These are phyloP conservation scores for Podaxis sp. DNA, from an alignment of 768 basidiomycete species.

Conservation along the genomic window DNA sequence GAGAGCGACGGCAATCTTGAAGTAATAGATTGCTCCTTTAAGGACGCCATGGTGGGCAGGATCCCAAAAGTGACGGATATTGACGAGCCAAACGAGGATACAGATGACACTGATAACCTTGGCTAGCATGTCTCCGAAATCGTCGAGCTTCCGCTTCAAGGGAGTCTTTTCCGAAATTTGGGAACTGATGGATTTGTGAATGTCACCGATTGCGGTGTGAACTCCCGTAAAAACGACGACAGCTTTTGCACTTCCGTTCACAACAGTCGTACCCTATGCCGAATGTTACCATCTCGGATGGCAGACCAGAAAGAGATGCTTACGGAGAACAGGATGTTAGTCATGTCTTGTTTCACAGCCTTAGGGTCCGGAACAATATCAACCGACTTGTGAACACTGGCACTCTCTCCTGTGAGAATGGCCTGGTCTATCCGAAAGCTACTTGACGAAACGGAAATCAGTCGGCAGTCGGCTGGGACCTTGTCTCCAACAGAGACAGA, in stretches of 20 bases:
- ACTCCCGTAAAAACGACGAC: conserved; percentile 86
- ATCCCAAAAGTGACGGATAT: conserved; percentile 94
- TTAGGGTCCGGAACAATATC: conserved; percentile 65
- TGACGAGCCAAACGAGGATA: conserved; percentile 96
- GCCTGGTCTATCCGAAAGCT: conserved; percentile 97
- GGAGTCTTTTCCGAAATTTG: conserved; percentile 97
- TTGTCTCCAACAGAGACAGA: conserved; percentile 92
- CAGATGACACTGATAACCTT: conserved; percentile 98
- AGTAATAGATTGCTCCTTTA: conserved; percentile 96
- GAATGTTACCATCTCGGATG: conserved; percentile 6
- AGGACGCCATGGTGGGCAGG: conserved; percentile 88
- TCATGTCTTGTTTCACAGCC: conserved; percentile 98
- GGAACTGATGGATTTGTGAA: conserved; percentile 92
- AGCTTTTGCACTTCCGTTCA: conserved; percentile 87
- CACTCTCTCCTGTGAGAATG: conserved; percentile 92
- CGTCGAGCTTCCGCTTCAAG: conserved; percentile 94
- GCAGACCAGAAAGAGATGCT: conserved; percentile 22
- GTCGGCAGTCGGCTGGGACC: conserved; percentile 91
- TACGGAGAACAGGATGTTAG: conserved; percentile 93
- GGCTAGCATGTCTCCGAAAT: conserved; percentile 96
- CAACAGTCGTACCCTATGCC: conserved; percentile 87
- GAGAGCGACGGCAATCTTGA: conserved; percentile 98
- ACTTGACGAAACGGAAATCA: conserved; percentile 87
- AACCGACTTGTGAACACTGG: conserved; percentile 80
- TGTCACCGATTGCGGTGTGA: conserved; percentile 92